These are phyloP conservation scores for Ilex paraguariensis DNA, from an alignment of 305 asterid genomes.

Conservation along the genomic window DNA sequence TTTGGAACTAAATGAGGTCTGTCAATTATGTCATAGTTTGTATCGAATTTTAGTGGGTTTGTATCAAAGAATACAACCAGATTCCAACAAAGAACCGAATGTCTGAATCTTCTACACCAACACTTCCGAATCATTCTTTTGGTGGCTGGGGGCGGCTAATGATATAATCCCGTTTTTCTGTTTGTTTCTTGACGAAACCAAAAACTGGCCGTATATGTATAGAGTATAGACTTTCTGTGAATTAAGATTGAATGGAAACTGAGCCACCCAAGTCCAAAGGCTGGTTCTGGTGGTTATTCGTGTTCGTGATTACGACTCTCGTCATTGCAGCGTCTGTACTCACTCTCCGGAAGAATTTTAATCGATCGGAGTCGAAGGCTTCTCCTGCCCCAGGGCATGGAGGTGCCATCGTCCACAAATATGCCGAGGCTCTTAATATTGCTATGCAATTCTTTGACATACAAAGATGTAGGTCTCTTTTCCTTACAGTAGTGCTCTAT, in stretches of 20 bases:
- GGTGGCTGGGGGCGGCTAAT: too few species aligned
- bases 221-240: too few species aligned
- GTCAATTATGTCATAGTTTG: too few species aligned
- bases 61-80: too few species aligned
- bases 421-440: not conserved
- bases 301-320: not conserved
- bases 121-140: not conserved
- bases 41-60: too few species aligned
- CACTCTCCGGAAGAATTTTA: not conserved
- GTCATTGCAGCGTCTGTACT: not conserved
- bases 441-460: conserved; percentile 2
- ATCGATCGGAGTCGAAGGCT: not conserved
- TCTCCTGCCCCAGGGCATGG: not conserved
- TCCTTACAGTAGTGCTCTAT: not conserved
- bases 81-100: not conserved
- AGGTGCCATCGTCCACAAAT: not conserved
- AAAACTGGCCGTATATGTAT: too few species aligned
- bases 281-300: not conserved
- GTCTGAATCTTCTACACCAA: not conserved
- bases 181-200: too few species aligned
- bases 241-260: not conserved
- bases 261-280: not conserved
- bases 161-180: too few species aligned
- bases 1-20: too few species aligned
- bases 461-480: not conserved